phyloP scores from a whole-genome alignment of 75 land plant genomes.

The Pinus taeda region DNA sequence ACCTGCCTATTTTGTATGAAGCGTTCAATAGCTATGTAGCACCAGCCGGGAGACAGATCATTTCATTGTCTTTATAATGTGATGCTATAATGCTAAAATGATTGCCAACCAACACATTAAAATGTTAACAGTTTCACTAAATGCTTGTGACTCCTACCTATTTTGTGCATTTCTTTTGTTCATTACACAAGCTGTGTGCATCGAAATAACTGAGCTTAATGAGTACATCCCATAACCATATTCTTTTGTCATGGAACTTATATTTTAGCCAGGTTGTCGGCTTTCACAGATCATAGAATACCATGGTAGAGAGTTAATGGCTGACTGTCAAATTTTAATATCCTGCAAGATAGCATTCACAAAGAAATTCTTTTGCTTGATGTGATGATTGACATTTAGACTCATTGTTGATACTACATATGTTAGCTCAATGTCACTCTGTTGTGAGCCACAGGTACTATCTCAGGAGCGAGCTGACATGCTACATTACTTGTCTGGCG shows the following conservation, averaged over 20 bases:
- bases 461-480: conserved; percentile 64
- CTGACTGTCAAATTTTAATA: not conserved
- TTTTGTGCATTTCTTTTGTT: not conserved
- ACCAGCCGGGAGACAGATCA: not conserved
- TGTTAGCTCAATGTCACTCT: not conserved
- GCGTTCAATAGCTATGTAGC: not conserved
- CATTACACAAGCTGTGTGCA: not conserved
- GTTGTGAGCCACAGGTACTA: conserved; percentile 45
- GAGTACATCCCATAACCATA: not conserved
- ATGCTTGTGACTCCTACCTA: not conserved
- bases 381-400: too few relatives aligned
- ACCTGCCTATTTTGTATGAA: not conserved
- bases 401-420: not conserved
- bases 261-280: not conserved
- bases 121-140: not conserved
- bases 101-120: not conserved
- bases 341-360: not conserved
- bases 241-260: not conserved
- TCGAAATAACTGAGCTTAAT: not conserved
- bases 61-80: not conserved
- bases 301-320: not conserved
- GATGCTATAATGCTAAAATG: not conserved
- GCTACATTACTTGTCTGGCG: conserved; percentile 74
- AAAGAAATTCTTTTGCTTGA: not conserved
- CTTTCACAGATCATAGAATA: not conserved